Base-by-base conservation (phyloP, 371 early-diverging fungal species). In the Batkoa obscura region DNA sequence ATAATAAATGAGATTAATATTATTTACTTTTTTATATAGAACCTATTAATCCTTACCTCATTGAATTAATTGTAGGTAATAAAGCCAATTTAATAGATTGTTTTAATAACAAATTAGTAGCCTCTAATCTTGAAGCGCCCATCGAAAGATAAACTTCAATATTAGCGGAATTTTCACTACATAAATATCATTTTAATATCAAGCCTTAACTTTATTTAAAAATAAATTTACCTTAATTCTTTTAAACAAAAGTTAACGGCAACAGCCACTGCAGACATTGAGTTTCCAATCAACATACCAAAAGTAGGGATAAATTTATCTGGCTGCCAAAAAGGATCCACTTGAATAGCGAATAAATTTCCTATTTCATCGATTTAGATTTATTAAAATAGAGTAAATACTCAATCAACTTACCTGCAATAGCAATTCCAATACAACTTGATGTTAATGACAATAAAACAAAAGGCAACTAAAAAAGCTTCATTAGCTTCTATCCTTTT, bases 111-210 rank as follows among this genome's bases (percentile, higher is more conserved):
- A 84, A 80, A 17, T 73, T 70, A 3, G 81, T 82, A 0, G 88
- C 84, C 61, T 93, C 93, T 82, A 83, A 85, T 8, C 90, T 77
- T 2, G 78, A 75, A 0, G 90, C 90, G 1, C 93, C 93, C 76
- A 74, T 82, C 2, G 85, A 67, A 41, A 93, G 64, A 55, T 75
- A 74, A 30, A 78, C 70, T 56, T 88, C 86, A 2, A 89, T 75
- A 32, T 77, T 80, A 35, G 87, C 88, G 38, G 77, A 70, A 51
- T 86, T 69, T 36, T 77, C 72, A 32, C 77, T 72, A 55, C 35
- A 48, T 23, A 9, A 6, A 15, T 34, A 17, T 31, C 15, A 4
- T 10, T 34, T n/a, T 23, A 23, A 23, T 23, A 23, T 46, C 5
- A 41, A n/a, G 42, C 42, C 42, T 10, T 9, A n/a, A 41, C 42